These are phyloP conservation scores for Thalia dealbata DNA, from an alignment of 176 grass and related monocot species.

Conservation along the genomic window DNA sequence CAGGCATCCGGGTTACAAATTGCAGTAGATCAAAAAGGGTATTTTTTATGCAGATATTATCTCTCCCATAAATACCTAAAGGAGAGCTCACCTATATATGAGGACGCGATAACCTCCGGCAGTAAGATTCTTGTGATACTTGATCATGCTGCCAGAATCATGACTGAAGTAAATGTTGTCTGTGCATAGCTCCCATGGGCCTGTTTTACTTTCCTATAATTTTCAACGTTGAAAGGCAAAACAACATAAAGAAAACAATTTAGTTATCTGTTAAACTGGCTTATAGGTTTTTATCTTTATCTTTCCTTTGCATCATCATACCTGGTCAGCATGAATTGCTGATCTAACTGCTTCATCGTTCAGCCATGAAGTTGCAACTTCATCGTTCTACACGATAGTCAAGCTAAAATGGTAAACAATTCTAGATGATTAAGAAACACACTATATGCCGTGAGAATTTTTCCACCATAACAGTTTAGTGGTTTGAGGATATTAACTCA, in stretches of 20 bases:
- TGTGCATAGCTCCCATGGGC: constrained; percentile 57
- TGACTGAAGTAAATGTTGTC: constrained; percentile 28
- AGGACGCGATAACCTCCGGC: constrained; percentile 58
- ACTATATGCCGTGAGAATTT: not conserved
- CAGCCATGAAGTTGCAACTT: constrained; percentile 77
- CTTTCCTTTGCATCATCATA: constrained; percentile 27
- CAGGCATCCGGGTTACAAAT: too few relatives aligned
- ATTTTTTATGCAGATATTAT: too few relatives aligned
- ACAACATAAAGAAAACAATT: constrained; percentile 6
- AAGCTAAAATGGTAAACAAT: not conserved
- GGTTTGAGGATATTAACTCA: not conserved
- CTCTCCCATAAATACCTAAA: too few relatives aligned
- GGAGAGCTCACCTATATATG: constrained; percentile 52
- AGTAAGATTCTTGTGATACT: constrained; percentile 86
- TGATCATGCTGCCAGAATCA: constrained; percentile 90
- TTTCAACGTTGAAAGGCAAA: not conserved
- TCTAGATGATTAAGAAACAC: not conserved
- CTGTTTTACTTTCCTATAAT: constrained; percentile 47
- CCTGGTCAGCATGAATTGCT: constrained; percentile 81
- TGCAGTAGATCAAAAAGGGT: too few relatives aligned
- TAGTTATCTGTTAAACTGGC: not conserved
- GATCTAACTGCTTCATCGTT: constrained; percentile 63
- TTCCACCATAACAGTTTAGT: not conserved
- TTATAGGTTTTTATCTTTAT: not conserved
- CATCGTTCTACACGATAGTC: constrained; percentile 52